Percentiles rank a stretch among this genome's conserved stretches.
phyloP scores from a whole-genome alignment of 1,139 yeast genomes.

The Protomyces macrosporus region DNA sequence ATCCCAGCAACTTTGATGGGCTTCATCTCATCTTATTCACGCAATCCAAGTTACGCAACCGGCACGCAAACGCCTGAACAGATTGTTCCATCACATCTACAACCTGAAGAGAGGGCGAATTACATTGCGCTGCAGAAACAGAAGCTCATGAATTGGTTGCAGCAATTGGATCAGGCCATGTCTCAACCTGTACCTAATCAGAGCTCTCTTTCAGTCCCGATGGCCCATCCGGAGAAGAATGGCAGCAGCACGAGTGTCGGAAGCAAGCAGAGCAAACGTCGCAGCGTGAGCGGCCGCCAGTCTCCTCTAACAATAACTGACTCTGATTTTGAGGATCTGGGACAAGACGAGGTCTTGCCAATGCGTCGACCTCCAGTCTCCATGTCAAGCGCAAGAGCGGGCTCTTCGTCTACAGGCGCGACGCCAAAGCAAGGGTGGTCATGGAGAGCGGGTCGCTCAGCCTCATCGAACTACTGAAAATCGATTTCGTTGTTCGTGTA shows the following conservation, averaged over 20 bases:
- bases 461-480: background rate
- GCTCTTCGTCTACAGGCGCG: background rate
- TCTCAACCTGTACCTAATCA: background rate
- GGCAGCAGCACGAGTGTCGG: background rate
- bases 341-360: background rate
- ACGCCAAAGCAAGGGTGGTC: background rate
- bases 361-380: background rate
- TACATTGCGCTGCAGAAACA: slow-evolving; percentile 13
- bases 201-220: background rate
- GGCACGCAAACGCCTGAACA: background rate
- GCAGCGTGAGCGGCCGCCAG: slow-evolving; percentile 4
- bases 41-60: background rate
- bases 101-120: slow-evolving; percentile 13
- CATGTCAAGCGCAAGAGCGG: background rate
- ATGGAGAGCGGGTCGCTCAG: background rate
- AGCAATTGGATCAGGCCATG: slow-evolving; percentile 12
- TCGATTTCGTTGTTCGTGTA: too few relatives aligned
- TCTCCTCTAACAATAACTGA: slow-evolving; percentile 1
- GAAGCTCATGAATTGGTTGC: slow-evolving; percentile 7
- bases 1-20: slow-evolving; percentile 8
- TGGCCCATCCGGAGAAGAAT: background rate
- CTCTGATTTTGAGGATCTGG: slow-evolving; percentile 20
- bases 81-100: slow-evolving; percentile 9
- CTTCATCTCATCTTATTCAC: slow-evolving; percentile 1
- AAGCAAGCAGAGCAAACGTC: background rate